These are phyloP conservation scores for Fallopia convolvulus DNA, from an alignment of 148 eudicot genomes.

Conservation along the genomic window DNA sequence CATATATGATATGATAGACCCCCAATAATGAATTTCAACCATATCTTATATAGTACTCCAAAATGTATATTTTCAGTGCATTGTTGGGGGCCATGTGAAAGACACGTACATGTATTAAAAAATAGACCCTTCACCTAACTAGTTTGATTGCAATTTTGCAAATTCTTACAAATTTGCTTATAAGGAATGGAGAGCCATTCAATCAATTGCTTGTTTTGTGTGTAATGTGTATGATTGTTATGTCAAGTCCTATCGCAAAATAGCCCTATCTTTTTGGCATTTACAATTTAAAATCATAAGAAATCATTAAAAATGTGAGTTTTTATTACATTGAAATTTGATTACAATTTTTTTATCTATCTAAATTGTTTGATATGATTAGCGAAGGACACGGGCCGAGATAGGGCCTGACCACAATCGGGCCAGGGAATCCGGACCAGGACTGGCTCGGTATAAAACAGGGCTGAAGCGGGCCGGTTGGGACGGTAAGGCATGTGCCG, in stretches of 20 bases:
- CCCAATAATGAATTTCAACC: not conserved
- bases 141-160: not conserved
- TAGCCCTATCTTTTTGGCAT: not conserved
- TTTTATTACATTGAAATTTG: too few species aligned
- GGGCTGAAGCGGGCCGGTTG: too few species aligned
- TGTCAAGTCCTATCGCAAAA: not conserved
- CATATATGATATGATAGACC: not conserved
- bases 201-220: not conserved
- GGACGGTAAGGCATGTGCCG: too few species aligned
- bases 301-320: too few species aligned
- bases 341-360: too few species aligned
- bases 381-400: too few species aligned
- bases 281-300: not conserved
- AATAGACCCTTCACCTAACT: slow-evolving; percentile 4
- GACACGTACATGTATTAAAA: not conserved
- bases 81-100: not conserved
- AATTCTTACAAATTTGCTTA: not conserved
- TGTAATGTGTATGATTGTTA: not conserved
- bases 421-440: too few species aligned
- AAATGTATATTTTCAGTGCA: not conserved
- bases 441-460: too few species aligned
- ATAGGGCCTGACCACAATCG: too few species aligned
- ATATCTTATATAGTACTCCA: not conserved
- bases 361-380: too few species aligned
- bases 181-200: not conserved